phyloP scores from a whole-genome alignment of 306 rosid genomes.

The Abrus precatorius region DNA sequence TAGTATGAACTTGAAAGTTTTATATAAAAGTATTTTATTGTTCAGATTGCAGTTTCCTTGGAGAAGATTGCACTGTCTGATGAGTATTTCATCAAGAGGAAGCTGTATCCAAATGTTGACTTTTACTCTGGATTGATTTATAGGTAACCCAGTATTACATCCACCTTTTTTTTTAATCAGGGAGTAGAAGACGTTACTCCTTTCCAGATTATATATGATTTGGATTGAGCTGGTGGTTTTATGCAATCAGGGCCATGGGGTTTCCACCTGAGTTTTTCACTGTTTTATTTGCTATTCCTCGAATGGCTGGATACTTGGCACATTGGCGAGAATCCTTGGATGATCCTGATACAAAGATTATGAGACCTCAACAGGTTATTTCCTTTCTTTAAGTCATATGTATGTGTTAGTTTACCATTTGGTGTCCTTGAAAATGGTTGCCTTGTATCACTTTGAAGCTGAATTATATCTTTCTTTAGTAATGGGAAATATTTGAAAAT shows the following conservation, averaged over 20 bases:
- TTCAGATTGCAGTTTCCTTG: constrained; percentile 91
- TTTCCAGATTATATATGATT: constrained; percentile 18
- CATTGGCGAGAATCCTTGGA: constrained; percentile 97
- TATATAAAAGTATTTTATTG: constrained; percentile 49
- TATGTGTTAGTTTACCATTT: background rate
- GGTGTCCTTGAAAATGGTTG: constrained; percentile 22
- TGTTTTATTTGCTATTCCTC: constrained; percentile 86
- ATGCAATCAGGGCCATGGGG: constrained; percentile 87
- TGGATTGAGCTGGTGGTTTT: constrained; percentile 31
- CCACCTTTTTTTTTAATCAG: constrained; percentile 15
- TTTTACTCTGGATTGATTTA: constrained; percentile 95
- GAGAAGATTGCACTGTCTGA: constrained; percentile 92
- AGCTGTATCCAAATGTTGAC: constrained; percentile 94
- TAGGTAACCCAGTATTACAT: constrained; percentile 60
- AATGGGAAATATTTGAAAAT: background rate
- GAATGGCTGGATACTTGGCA: constrained; percentile 95
- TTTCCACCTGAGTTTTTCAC: constrained; percentile 91
- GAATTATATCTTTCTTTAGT: background rate
- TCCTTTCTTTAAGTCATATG: constrained; percentile 27
- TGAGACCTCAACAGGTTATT: constrained; percentile 91
- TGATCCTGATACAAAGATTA: constrained; percentile 92
- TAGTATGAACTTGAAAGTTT: constrained; percentile 34
- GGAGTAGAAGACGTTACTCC: background rate
- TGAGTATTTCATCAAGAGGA: constrained; percentile 86
- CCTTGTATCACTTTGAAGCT: constrained; percentile 16